Percentiles rank a stretch among this genome's conserved stretches.
These are phyloP conservation scores for Gossypium sturtianum DNA, from an alignment of 345 rosid genomes.

Conservation along the genomic window DNA sequence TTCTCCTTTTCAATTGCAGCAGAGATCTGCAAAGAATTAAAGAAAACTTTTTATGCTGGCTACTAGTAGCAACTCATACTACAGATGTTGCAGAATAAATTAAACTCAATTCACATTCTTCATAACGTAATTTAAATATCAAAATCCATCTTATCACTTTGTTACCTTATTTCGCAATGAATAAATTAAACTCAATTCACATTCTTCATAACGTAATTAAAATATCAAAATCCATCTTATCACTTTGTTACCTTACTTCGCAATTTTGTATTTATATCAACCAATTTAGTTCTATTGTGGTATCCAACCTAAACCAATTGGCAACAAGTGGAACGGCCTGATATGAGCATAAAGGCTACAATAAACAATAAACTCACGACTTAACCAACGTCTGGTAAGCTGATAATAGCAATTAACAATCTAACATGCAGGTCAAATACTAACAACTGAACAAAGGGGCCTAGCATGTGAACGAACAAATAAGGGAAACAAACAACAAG, in stretches of 20 bases:
- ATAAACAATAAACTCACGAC: background rate
- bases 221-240: background rate
- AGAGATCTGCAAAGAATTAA: conserved; percentile 38
- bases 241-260: background rate
- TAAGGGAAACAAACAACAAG: too few species aligned
- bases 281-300: background rate
- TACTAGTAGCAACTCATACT: background rate
- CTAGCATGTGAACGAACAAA: too few species aligned
- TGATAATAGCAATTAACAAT: background rate
- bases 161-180: background rate
- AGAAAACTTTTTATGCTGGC: background rate
- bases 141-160: background rate
- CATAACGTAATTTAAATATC: background rate
- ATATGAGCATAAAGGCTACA: background rate
- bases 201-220: background rate
- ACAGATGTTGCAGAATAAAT: background rate
- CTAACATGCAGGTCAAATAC: too few species aligned
- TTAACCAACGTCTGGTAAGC: background rate
- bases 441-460: too few species aligned
- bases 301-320: background rate
- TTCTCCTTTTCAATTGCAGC: conserved; percentile 86
- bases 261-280: background rate
- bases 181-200: conserved; percentile 1
- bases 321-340: background rate
- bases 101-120: background rate